Percentiles rank a stretch among this genome's conserved stretches.
These are phyloP conservation scores for Didymella pinodella DNA, from an alignment of 2,329 filamentous ascomycete species.

Conservation along the genomic window DNA sequence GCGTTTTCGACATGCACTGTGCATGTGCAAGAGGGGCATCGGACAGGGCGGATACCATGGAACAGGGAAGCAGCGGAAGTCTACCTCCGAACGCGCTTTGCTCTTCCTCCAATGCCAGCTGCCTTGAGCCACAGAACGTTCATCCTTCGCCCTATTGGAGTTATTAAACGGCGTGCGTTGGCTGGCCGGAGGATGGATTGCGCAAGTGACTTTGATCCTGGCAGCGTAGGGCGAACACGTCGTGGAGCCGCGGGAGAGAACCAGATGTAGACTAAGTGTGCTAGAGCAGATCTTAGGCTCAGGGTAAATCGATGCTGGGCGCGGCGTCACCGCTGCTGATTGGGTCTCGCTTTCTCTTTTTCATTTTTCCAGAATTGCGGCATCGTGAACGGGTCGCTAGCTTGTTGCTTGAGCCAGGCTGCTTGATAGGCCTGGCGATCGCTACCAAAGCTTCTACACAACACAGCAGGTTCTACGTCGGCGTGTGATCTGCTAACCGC, in stretches of 20 bases:
- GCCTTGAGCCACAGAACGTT: not conserved
- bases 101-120: constrained; percentile 2
- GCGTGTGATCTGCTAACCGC: constrained; percentile 19
- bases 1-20: constrained; percentile 11
- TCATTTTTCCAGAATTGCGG: constrained; percentile 14
- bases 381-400: constrained; percentile 2
- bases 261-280: constrained; percentile 9
- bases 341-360: constrained; percentile 8
- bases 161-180: constrained; percentile 19
- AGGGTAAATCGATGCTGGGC: constrained; percentile 23
- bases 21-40: constrained; percentile 16
- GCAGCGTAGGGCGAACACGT: constrained; percentile 17
- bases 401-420: not conserved
- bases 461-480: constrained; percentile 12
- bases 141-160: not conserved
- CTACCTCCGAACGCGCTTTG: not conserved
- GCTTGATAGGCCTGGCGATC: constrained; percentile 14
- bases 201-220: constrained; percentile 18
- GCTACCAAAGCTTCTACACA: constrained; percentile 4
- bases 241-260: constrained; percentile 11
- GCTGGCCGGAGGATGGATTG: constrained; percentile 20
- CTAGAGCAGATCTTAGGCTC: constrained; percentile 21
- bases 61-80: constrained; percentile 13
- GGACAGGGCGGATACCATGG: not conserved
- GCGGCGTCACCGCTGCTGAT: not conserved